These are phyloP conservation scores for Pichia sp. DNA, from an alignment of 1,139 yeast species.

Conservation along the genomic window DNA sequence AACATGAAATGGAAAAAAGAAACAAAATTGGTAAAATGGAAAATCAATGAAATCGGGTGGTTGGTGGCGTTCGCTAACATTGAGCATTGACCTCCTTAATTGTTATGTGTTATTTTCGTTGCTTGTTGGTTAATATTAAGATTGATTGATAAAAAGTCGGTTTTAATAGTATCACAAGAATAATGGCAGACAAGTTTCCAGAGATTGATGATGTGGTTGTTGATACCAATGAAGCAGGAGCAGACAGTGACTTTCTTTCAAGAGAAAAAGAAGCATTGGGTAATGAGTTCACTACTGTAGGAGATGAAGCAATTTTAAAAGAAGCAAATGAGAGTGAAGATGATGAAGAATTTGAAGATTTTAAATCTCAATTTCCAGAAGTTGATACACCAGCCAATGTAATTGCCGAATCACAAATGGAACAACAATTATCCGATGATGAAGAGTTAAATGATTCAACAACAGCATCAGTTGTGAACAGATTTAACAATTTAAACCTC, in stretches of 20 bases:
- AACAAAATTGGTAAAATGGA: no score
- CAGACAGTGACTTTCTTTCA: constrained; percentile 57
- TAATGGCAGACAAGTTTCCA: constrained; percentile 69
- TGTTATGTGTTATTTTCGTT: no score
- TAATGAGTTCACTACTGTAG: constrained; percentile 63
- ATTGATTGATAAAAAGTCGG: no score
- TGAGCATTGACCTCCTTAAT: no score
- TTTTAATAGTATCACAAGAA: not conserved
- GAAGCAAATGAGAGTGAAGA: constrained; percentile 37
- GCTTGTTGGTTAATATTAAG: no score
- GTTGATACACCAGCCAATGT: constrained; percentile 36
- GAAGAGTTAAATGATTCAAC: no score
- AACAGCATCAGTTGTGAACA: constrained; percentile 11
- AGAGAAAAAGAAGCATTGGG: constrained; percentile 85
- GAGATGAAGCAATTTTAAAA: constrained; percentile 42
- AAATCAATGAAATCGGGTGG: no score
- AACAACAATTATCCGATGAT: constrained; percentile 26
- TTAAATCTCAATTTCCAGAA: constrained; percentile 64
- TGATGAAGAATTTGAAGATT: constrained; percentile 56
- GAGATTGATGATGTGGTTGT: constrained; percentile 53
- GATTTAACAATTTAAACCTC: constrained; percentile 26
- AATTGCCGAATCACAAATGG: not conserved
- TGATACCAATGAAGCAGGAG: constrained; percentile 30
- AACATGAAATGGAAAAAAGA: no score
- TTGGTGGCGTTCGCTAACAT: no score